These are phyloP conservation scores for Debaryomyces psychrophilus DNA, from an alignment of 1,139 yeast species.

Conservation along the genomic window DNA sequence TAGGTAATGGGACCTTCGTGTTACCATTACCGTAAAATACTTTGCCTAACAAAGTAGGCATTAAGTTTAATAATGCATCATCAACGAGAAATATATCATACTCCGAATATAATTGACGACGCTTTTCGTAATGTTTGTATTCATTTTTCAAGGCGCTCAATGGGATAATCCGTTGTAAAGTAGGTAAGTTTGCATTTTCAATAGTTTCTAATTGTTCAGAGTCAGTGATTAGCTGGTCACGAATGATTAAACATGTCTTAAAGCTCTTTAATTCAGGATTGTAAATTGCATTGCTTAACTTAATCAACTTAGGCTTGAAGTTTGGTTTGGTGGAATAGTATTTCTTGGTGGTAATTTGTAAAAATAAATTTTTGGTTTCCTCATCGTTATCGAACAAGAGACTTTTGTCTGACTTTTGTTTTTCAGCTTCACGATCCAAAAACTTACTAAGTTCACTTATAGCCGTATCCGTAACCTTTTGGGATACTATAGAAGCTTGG, in stretches of 20 bases:
- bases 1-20: slow-evolving; percentile 71
- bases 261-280: slow-evolving; percentile 42
- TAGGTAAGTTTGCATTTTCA: slow-evolving; percentile 56
- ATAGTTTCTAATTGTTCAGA: slow-evolving; percentile 63
- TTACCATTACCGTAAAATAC: slow-evolving; percentile 60
- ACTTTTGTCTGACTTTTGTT: slow-evolving; percentile 33
- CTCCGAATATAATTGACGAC: slow-evolving; percentile 61
- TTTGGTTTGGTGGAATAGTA: slow-evolving; percentile 63
- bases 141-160: slow-evolving; percentile 64
- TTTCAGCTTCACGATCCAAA: slow-evolving; percentile 26
- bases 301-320: slow-evolving; percentile 72
- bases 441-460: slow-evolving; percentile 55
- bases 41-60: slow-evolving; percentile 85
- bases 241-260: slow-evolving; percentile 70
- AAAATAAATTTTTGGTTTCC: slow-evolving; percentile 53
- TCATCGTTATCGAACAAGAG: slow-evolving; percentile 53
- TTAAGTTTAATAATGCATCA: slow-evolving; percentile 73
- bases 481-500: slow-evolving; percentile 18
- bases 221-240: slow-evolving; percentile 63
- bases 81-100: slow-evolving; percentile 82
- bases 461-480: slow-evolving; percentile 44
- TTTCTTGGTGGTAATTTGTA: slow-evolving; percentile 67
- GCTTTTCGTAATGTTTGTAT: slow-evolving; percentile 69
- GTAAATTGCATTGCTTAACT: slow-evolving; percentile 53
- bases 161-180: slow-evolving; percentile 53